phyloP scores from a whole-genome alignment of 768 basidiomycete genomes.

The Tricholoma matsutake region DNA sequence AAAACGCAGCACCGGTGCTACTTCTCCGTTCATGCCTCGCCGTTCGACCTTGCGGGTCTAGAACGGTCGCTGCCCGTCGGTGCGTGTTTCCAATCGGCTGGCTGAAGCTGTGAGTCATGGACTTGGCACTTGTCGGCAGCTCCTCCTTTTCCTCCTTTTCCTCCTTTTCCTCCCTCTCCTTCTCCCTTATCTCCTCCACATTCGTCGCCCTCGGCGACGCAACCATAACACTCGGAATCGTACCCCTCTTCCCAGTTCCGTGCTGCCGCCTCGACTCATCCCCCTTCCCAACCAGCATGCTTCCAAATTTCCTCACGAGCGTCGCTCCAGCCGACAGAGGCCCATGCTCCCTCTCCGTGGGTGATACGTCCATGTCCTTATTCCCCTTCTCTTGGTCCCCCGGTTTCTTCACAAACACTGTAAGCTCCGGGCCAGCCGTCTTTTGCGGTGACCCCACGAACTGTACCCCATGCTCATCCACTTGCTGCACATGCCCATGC shows the following conservation, averaged over 20 bases:
- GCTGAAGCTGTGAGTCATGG: constrained; percentile 42
- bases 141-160: constrained; percentile 11
- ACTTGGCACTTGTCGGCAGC: constrained; percentile 14
- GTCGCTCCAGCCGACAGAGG: constrained; percentile 61
- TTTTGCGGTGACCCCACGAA: constrained; percentile 38
- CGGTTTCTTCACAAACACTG: constrained; percentile 47
- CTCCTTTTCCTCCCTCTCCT: constrained; percentile 22
- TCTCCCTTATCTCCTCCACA: constrained; percentile 33
- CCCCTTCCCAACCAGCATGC: constrained; percentile 51
- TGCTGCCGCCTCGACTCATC: constrained; percentile 38
- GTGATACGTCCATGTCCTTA: constrained; percentile 26
- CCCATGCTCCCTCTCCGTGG: constrained; percentile 23
- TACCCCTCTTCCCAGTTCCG: constrained; percentile 44
- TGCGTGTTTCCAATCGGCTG: constrained; percentile 61
- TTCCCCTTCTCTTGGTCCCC: constrained; percentile 30
- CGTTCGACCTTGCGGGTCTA: constrained; percentile 65
- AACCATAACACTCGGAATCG: constrained; percentile 43
- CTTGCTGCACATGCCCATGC: constrained; percentile 28
- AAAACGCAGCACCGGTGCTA: constrained; percentile 67
- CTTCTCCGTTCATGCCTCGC: constrained; percentile 71
- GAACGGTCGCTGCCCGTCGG: constrained; percentile 72
- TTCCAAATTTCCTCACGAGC: constrained; percentile 77
- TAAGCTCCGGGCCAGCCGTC: constrained; percentile 66
- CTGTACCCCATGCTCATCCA: constrained; percentile 42
- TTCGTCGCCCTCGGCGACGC: constrained; percentile 35